Conservation (phyloP, 2,329 filamentous ascomycete species). For the Sporothrix globosa region DNA sequence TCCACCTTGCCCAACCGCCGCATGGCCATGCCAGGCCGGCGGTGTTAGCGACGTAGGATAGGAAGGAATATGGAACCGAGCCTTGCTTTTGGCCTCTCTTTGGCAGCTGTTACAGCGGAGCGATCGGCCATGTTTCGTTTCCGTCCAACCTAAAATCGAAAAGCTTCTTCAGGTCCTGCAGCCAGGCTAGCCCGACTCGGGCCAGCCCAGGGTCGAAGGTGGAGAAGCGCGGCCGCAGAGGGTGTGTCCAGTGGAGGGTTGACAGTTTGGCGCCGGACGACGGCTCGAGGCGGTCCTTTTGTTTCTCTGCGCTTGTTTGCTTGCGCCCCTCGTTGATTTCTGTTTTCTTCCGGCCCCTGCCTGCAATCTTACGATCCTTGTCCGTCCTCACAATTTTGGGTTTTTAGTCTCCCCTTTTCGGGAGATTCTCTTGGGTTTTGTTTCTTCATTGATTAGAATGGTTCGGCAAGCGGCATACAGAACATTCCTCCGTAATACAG, state of each 20-base stretch:
- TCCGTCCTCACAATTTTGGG: background rate
- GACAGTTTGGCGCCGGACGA: background rate
- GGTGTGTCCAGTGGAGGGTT: background rate
- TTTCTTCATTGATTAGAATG: background rate
- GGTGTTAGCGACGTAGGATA: background rate
- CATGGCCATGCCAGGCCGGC: background rate
- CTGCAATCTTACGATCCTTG: slow-evolving; percentile 15
- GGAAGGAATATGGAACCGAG: background rate
- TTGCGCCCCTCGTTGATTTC: background rate
- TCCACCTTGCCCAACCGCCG: background rate
- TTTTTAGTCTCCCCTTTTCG: background rate
- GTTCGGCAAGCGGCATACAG: background rate
- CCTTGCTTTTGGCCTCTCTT: background rate
- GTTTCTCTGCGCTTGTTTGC: background rate
- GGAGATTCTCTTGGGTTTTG: background rate
- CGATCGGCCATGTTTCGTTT: background rate
- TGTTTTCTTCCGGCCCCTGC: background rate
- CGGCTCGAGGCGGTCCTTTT: slow-evolving; percentile 12
- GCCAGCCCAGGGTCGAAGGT: slow-evolving; percentile 17
- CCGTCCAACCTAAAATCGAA: slow-evolving; percentile 11
- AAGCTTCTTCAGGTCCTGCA: slow-evolving; percentile 19
- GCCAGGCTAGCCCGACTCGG: slow-evolving; percentile 20
- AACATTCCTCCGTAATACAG: too few species aligned
- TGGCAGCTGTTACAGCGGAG: background rate
- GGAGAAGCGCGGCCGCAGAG: slow-evolving; percentile 5